phyloP scores from a whole-genome alignment of 352 stramenopile species.

The Sclerospora graminicola region DNA sequence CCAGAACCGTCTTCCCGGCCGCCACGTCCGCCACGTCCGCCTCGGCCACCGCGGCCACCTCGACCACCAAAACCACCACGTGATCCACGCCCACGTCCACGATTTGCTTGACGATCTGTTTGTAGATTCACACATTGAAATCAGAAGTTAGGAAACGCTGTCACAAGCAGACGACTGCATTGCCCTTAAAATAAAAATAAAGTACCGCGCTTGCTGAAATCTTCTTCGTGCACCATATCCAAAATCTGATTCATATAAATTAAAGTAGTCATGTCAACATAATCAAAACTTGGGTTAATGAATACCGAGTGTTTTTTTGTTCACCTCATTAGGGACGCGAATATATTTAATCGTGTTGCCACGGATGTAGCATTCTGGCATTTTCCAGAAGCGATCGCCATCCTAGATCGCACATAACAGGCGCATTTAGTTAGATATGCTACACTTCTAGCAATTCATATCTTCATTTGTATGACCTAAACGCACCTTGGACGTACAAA shows the following conservation, averaged over 20 bases:
- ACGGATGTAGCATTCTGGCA: constrained; percentile 97
- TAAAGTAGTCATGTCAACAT: not conserved
- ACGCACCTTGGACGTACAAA: constrained; percentile 92
- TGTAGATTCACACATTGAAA: constrained; percentile 1
- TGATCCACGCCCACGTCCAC: constrained; percentile 59
- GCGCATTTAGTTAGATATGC: too few species aligned
- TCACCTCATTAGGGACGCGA: constrained; percentile 91
- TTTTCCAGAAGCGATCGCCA: constrained; percentile 96
- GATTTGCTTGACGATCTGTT: constrained; percentile 59
- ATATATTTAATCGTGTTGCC: constrained; percentile 99
- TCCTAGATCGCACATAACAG: constrained; percentile 57
- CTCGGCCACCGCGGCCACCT: constrained; percentile 30
- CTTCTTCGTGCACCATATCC: constrained; percentile 92
- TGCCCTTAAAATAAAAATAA: constrained; percentile 1
- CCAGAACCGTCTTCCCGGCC: constrained; percentile 16
- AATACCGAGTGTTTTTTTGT: too few species aligned
- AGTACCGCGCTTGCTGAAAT: constrained; percentile 74
- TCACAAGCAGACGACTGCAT: constrained; percentile 1
- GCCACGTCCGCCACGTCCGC: constrained; percentile 28
- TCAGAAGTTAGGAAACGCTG: not conserved
- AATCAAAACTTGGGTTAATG: not conserved
- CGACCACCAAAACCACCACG: constrained; percentile 40
- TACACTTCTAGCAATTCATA: too few species aligned
- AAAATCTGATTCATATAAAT: constrained; percentile 46
- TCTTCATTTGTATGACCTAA: not conserved